Evolutionary conservation across 345 rosid genomes (phyloP).

Genomic region (Salix dunnii): DNA sequence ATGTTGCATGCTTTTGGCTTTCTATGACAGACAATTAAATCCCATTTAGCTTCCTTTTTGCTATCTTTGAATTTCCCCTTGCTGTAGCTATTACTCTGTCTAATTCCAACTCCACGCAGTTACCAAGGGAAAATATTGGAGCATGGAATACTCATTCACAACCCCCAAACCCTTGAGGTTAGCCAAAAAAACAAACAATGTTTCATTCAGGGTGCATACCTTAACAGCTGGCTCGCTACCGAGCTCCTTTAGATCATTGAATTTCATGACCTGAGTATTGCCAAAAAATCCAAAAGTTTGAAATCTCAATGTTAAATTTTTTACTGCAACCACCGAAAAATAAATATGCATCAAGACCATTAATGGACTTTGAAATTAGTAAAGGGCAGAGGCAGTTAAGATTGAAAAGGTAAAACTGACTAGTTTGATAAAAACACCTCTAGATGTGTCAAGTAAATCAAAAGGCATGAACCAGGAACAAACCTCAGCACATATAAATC

Average conservation of each 20-base stretch:
- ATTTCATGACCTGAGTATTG: conserved; percentile 80
- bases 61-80: no score
- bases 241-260: conserved; percentile 88
- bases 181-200: neutral
- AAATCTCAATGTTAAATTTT: neutral
- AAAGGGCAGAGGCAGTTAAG: neutral
- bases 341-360: neutral
- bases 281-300: neutral
- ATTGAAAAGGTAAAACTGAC: no score
- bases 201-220: conserved; percentile 34
- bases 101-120: neutral
- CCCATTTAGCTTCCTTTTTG: neutral
- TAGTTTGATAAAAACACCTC: neutral
- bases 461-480: conserved; percentile 11
- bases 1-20: neutral
- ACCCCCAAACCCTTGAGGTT: no score
- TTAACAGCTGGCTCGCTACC: conserved; percentile 84
- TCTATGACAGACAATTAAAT: neutral
- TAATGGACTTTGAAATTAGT: neutral
- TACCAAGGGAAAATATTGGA: neutral
- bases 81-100: neutral
- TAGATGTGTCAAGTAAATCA: neutral
- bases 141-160: neutral
- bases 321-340: neutral
- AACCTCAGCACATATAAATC: conserved; percentile 99